These are phyloP conservation scores for Pythium phragmitis DNA, from an alignment of 352 stramenopile species.

Conservation along the genomic window DNA sequence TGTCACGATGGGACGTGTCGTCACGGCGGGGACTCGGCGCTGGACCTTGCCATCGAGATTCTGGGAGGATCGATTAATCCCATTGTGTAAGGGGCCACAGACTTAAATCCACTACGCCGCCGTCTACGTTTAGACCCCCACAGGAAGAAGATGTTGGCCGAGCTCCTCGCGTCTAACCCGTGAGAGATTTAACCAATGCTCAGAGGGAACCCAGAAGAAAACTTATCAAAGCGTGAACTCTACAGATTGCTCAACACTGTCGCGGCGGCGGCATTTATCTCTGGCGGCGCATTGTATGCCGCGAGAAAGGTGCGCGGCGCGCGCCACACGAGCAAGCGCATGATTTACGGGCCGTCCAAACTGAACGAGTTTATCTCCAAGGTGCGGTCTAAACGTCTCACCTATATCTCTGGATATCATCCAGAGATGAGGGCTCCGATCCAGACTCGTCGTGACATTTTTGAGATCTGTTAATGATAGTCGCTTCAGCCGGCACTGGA, in stretches of 20 bases:
- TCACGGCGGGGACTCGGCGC: background rate
- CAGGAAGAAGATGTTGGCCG: slow-evolving; percentile 6
- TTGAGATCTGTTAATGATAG: slow-evolving; percentile 18
- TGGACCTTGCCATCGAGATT: background rate
- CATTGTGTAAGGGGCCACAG: too few relatives aligned
- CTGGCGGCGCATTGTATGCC: slow-evolving; percentile 32
- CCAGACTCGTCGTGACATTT: slow-evolving; percentile 9
- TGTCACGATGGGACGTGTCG: background rate
- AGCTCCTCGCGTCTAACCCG: slow-evolving; percentile 11
- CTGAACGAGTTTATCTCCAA: slow-evolving; percentile 66
- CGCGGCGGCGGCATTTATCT: slow-evolving; percentile 33
- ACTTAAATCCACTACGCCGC: too few relatives aligned
- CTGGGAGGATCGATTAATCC: background rate
- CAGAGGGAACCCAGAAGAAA: background rate
- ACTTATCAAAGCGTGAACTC: background rate
- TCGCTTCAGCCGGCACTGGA: slow-evolving; percentile 49
- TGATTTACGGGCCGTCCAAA: slow-evolving; percentile 57
- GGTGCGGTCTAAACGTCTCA: slow-evolving; percentile 27
- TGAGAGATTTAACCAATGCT: background rate
- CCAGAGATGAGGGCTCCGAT: background rate
- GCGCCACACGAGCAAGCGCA: slow-evolving; percentile 35
- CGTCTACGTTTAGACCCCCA: background rate
- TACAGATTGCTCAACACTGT: slow-evolving; percentile 18
- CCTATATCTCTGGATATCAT: background rate
- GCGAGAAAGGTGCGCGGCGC: slow-evolving; percentile 24